A percentile compares a stretch with the other conserved stretches of the same genome.
Evolutionary conservation across 768 basidiomycete genomes (phyloP).

Genomic region (Suillus placidus): DNA sequence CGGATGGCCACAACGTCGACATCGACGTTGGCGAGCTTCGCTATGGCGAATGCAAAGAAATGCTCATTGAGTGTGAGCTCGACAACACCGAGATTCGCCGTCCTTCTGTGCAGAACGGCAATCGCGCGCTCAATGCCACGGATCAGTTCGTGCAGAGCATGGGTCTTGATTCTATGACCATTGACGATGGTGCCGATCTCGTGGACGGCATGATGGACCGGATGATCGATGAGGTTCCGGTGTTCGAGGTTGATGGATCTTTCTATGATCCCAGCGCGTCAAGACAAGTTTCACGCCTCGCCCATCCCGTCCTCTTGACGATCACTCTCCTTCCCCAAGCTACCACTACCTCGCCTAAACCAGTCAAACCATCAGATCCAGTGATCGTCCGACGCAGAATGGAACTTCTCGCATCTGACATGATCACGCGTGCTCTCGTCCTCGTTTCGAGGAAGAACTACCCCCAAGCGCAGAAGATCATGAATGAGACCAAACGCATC

Average conservation of each 20-base stretch:
- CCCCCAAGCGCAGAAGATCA: slow-evolving; percentile 86
- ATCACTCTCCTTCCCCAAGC: slow-evolving; percentile 79
- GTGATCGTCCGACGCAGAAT: slow-evolving; percentile 91
- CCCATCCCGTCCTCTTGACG: slow-evolving; percentile 86
- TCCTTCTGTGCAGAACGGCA: slow-evolving; percentile 15
- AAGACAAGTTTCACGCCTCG: slow-evolving; percentile 85
- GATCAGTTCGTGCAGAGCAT: slow-evolving; percentile 87
- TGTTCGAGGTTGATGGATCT: slow-evolving; percentile 93
- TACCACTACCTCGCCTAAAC: slow-evolving; percentile 34
- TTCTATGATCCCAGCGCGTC: slow-evolving; percentile 90
- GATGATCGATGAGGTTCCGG: slow-evolving; percentile 97
- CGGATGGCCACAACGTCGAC: slow-evolving; percentile 94
- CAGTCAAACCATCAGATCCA: slow-evolving; percentile 66
- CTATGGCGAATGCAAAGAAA: slow-evolving; percentile 97
- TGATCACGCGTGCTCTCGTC: slow-evolving; percentile 94
- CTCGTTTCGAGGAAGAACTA: slow-evolving; percentile 91
- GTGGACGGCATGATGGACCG: slow-evolving; percentile 92
- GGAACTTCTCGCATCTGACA: slow-evolving; percentile 96
- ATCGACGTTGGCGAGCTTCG: slow-evolving; percentile 92
- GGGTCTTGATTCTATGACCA: slow-evolving; percentile 74
- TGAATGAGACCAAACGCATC: slow-evolving; percentile 90
- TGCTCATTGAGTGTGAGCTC: slow-evolving; percentile 90
- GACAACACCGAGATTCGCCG: slow-evolving; percentile 64
- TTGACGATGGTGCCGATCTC: slow-evolving; percentile 72
- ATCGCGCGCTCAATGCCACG: slow-evolving; percentile 68